Base-by-base conservation (phyloP, 768 basidiomycete genomes). In the Calocybe indica region DNA sequence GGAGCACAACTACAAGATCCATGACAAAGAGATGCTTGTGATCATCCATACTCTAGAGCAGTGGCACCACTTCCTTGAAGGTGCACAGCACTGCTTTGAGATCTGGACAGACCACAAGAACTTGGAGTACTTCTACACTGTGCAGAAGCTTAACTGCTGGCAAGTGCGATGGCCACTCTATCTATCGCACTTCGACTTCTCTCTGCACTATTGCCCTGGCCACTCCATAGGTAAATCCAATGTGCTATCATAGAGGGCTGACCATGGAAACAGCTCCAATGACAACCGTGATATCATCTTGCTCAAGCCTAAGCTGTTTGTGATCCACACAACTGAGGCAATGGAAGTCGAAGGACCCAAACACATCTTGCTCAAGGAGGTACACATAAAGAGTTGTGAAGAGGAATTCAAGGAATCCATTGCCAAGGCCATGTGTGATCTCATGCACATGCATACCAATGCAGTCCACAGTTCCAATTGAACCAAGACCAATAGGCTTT, bases 11-110 rank as follows among this genome's bases (percentile, higher is more conserved):
- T 55, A 50, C 50, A 40, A 53, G 43, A 58, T 53, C 36, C 48
- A 58, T 32, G 55, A 58, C 34, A 48, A 51, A 31, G 55, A 56
- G 34, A 45, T 53, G 38, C 51, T 57, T 28, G 48, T 48, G 6
- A 58, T 58, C 9, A 53, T 58, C 35, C 32, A 44, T 5, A 43
- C 52, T 6, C 30, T 43, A 8, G 42, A 43, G 35, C 7, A 12
- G 12, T 43, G 42, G 42, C 42, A 48, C 3, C 48, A 47, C 10
- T 49, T 47, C 45, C 40, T 59, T 14, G 39, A 48, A 42, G 56
- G 56, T 36, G 37, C 50, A 4, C 33, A 12, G 6, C 30, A 52
- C 5, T 37, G 44, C 9, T 43, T 56, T 22, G 43, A 38, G n/a
- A 46, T 55, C 10, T 40, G 40, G 22, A 46, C 53, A 3, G 51